phyloP scores from a whole-genome alignment of 352 stramenopile species.

The Elongisporangium undulatum region DNA sequence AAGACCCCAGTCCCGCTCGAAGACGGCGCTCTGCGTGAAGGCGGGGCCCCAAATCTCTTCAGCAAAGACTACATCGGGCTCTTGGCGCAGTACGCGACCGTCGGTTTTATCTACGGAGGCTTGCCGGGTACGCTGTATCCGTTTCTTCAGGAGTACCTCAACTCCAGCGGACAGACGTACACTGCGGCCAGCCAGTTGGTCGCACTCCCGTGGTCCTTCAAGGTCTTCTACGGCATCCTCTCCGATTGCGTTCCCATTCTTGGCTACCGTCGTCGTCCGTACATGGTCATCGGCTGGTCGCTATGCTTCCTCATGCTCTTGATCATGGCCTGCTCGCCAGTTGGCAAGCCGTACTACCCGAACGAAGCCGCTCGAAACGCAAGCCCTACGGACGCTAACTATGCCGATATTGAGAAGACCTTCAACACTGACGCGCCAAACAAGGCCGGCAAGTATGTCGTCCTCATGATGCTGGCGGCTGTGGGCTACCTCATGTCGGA shows the following conservation, averaged over 20 bases:
- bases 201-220: constrained; percentile 43
- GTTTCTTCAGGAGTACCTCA: constrained; percentile 42
- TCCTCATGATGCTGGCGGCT: constrained; percentile 41
- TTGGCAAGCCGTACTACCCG: constrained; percentile 40
- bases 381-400: constrained; percentile 20
- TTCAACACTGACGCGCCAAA: constrained; percentile 24
- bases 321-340: constrained; percentile 31
- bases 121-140: constrained; percentile 30
- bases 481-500: constrained; percentile 45
- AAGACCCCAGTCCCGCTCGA: constrained; percentile 27
- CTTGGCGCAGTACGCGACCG: constrained; percentile 32
- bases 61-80: constrained; percentile 24
- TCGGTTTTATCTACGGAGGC: constrained; percentile 34
- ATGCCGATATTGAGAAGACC: constrained; percentile 15
- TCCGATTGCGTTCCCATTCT: constrained; percentile 52
- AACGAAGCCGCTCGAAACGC: constrained; percentile 19
- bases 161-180: constrained; percentile 25
- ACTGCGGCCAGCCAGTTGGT: constrained; percentile 32
- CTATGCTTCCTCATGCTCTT: constrained; percentile 33
- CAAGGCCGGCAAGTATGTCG: constrained; percentile 22
- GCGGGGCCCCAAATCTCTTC: constrained; percentile 24
- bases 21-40: constrained; percentile 31
- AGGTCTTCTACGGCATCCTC: constrained; percentile 54
- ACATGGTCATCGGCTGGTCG: constrained; percentile 51
- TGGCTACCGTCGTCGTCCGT: constrained; percentile 42